These are phyloP conservation scores for Debaryomyces fabryi DNA, from an alignment of 1,139 yeast genomes.

Conservation along the genomic window DNA sequence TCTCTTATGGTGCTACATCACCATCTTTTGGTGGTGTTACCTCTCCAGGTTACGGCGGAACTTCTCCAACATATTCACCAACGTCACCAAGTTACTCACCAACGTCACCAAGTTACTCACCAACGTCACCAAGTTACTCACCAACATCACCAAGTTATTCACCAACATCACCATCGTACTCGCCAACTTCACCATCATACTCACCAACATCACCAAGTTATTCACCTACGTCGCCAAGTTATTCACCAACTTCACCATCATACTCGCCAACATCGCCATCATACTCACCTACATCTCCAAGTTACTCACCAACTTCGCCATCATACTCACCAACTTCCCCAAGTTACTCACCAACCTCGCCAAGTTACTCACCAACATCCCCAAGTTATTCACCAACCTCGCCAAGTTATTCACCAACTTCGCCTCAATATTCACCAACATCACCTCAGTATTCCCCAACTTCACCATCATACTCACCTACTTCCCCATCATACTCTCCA, in stretches of 20 bases:
- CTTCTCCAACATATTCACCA: slow-evolving; percentile 53
- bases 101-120: slow-evolving; percentile 56
- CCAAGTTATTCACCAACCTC: slow-evolving; percentile 65
- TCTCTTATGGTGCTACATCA: slow-evolving; percentile 64
- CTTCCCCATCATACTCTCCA: slow-evolving; percentile 63
- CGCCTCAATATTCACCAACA: slow-evolving; percentile 68
- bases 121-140: slow-evolving; percentile 74
- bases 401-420: slow-evolving; percentile 63
- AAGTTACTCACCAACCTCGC: slow-evolving; percentile 73
- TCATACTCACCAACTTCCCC: slow-evolving; percentile 79
- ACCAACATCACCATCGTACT: slow-evolving; percentile 74
- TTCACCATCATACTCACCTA: slow-evolving; percentile 46
- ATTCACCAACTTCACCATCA: slow-evolving; percentile 42
- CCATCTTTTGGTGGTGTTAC: slow-evolving; percentile 59
- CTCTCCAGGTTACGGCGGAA: slow-evolving; percentile 58
- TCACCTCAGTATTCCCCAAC: slow-evolving; percentile 61
- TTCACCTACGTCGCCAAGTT: slow-evolving; percentile 77
- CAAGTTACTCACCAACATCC: slow-evolving; percentile 55
- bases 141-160: slow-evolving; percentile 74
- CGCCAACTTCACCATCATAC: slow-evolving; percentile 75
- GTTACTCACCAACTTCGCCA: slow-evolving; percentile 75
- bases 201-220: slow-evolving; percentile 73
- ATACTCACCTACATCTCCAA: slow-evolving; percentile 73
- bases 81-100: slow-evolving; percentile 51
- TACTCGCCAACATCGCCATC: slow-evolving; percentile 56